Evolutionary conservation across 2,329 filamentous ascomycete genomes (phyloP), one percentile per base, ranked within the genome.

Genomic region (Pleurostoma richardsiae): DNA sequence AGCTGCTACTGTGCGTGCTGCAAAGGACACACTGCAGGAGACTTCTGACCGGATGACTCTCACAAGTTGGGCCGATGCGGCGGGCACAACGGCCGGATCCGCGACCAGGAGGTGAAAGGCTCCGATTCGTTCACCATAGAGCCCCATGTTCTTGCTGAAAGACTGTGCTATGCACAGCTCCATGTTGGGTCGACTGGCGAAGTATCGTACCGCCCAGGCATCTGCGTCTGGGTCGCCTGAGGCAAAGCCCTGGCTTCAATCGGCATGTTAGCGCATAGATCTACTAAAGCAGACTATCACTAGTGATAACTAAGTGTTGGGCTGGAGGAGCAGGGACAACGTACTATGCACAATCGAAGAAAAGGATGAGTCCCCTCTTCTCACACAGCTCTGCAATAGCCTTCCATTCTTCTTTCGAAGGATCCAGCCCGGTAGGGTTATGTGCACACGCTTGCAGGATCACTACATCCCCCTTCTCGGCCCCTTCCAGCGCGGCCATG

Each of bases 381-480:
- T 60, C 47, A 48, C 56, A 62, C 2, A 67, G n/a, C 11, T 59
- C 52, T 1, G 61, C 63, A 26, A 70, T 50, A 1, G 39, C 26
- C 29, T 50, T 43, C 67, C 66, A 69, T 49, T 69, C 63, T 4
- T 61, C 59, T 33, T 51, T 53, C 1, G 57, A 55, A 1, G 58
- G 60, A 46, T 70, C 67, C 2, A 63, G 41, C 6, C 67, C 67
- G 0, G 65, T 68, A 2, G 66, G 67, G 40, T 70, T 70, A 44
- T 70, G 67, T 26, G 62, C 62, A 41, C 62, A 68, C 4, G 60
- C 63, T 38, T 70, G 67, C 4, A 70, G 53, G 5, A 70, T 43
- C n/a, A 69, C 47, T 10, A 66, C 56, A 40, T 66, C 63, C 10
- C 60, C 60, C 4, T 49, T 29, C 7, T 49, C 40, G 1, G 64